phyloP scores from a whole-genome alignment of 2,329 filamentous ascomycete genomes.

The Alternaria arbusti region DNA sequence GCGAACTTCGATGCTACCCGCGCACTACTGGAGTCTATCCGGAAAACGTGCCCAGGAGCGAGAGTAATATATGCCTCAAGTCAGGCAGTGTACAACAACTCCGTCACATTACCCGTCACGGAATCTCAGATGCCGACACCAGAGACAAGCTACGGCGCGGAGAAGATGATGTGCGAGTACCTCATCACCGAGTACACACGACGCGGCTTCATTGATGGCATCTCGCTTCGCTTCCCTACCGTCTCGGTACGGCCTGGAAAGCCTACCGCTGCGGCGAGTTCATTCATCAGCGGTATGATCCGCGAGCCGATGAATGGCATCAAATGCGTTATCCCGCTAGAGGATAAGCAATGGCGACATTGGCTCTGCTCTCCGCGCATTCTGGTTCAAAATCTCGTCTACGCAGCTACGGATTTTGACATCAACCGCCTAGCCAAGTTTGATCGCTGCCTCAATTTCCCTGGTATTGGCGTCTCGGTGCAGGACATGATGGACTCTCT shows the following conservation, averaged over 20 bases:
- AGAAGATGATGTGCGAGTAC: slow-evolving; percentile 66
- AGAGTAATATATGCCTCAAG: slow-evolving; percentile 65
- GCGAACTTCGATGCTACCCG: slow-evolving; percentile 66
- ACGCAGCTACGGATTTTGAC: slow-evolving; percentile 51
- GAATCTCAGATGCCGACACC: slow-evolving; percentile 59
- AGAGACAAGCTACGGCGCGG: slow-evolving; percentile 64
- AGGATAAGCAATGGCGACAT: slow-evolving; percentile 54
- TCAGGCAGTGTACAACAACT: slow-evolving; percentile 66
- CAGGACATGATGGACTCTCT: slow-evolving; percentile 62
- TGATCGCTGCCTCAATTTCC: slow-evolving; percentile 53
- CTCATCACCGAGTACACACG: slow-evolving; percentile 66
- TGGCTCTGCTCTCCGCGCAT: slow-evolving; percentile 63
- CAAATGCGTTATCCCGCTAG: slow-evolving; percentile 56
- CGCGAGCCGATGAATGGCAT: slow-evolving; percentile 64
- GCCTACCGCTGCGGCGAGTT: slow-evolving; percentile 63
- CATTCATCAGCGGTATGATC: slow-evolving; percentile 66
- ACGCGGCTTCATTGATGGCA: slow-evolving; percentile 61
- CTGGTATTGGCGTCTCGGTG: slow-evolving; percentile 51
- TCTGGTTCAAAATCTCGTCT: slow-evolving; percentile 59
- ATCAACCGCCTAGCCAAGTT: slow-evolving; percentile 52
- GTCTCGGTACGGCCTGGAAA: slow-evolving; percentile 64
- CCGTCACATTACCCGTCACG: slow-evolving; percentile 46
- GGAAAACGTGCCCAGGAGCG: slow-evolving; percentile 57
- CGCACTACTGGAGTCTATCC: slow-evolving; percentile 58
- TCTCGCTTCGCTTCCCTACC: slow-evolving; percentile 64